A percentile compares a stretch with the other conserved stretches of the same genome.
Evolutionary conservation across 495 filamentous ascomycete species (phyloP).

Genomic region (Podospora appendiculata): DNA sequence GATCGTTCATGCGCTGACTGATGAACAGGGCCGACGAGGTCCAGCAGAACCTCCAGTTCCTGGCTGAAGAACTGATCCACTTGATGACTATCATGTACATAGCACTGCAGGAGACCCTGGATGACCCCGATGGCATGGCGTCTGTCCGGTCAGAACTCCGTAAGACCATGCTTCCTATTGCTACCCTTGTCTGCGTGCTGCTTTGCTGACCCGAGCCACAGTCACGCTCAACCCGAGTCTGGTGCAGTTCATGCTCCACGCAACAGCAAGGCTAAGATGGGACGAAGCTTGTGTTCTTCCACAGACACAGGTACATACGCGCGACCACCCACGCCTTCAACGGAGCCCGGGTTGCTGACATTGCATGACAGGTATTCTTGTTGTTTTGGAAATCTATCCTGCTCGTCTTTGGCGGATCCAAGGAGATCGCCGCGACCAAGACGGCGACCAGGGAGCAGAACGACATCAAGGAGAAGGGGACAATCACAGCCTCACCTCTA

Average conservation of each 20-base stretch:
- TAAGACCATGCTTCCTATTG: constrained; percentile 50
- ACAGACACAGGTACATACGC: constrained; percentile 29
- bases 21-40: constrained; percentile 29
- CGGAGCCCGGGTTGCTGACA: no score
- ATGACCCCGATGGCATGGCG: constrained; percentile 32
- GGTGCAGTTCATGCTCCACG: constrained; percentile 63
- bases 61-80: constrained; percentile 51
- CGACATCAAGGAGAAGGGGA: constrained; percentile 35
- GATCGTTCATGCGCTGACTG: neutral
- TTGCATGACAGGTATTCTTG: no score
- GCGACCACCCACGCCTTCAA: no score
- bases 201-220: constrained; percentile 15
- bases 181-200: constrained; percentile 66
- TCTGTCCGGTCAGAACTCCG: constrained; percentile 31
- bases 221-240: constrained; percentile 58
- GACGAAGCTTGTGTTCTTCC: constrained; percentile 52
- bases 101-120: constrained; percentile 58
- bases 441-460: constrained; percentile 46
- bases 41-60: constrained; percentile 27
- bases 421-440: constrained; percentile 68
- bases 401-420: constrained; percentile 70
- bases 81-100: constrained; percentile 66
- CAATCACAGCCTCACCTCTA: constrained; percentile 85
- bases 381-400: constrained; percentile 88
- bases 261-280: constrained; percentile 76